These are phyloP conservation scores for Phlyctochytrium bullatum DNA, from an alignment of 192 early-diverging fungal genomes.

Conservation along the genomic window DNA sequence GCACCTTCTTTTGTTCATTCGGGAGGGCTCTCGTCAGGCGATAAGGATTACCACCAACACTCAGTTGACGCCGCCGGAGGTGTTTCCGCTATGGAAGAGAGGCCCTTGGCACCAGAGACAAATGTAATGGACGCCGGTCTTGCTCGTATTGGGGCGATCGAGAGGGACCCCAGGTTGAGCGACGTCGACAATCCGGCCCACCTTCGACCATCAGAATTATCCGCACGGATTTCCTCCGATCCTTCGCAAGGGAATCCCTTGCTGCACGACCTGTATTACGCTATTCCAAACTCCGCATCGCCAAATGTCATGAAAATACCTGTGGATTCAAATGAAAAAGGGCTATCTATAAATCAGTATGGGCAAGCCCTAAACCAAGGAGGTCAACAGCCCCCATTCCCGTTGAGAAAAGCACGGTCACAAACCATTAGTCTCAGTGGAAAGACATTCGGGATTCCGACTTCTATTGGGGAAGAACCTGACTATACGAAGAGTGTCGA, in stretches of 20 bases:
- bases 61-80: no score
- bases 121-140: not conserved
- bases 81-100: not conserved
- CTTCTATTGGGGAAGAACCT: not conserved
- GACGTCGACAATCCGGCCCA: not conserved
- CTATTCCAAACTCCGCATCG: conserved; percentile 10
- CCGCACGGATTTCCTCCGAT: not conserved
- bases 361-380: no score
- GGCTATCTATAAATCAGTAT: no score
- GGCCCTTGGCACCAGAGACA: not conserved
- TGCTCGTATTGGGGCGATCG: not conserved
- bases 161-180: no score
- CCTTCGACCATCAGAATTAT: not conserved
- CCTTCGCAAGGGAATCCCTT: not conserved
- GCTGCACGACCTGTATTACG: conserved; percentile 1
- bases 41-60: no score
- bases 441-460: not conserved
- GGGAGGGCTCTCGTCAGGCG: no score
- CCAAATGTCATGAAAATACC: conserved; percentile 3
- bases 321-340: not conserved
- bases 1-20: no score
- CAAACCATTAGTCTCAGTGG: conserved; percentile 18
- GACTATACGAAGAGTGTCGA: conserved; percentile 1
- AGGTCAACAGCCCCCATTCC: conserved; percentile 10
- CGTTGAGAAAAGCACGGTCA: conserved; percentile 33